Base-by-base conservation (phyloP, 2,329 filamentous ascomycete species). In the Aspergillus quadricinctus region DNA sequence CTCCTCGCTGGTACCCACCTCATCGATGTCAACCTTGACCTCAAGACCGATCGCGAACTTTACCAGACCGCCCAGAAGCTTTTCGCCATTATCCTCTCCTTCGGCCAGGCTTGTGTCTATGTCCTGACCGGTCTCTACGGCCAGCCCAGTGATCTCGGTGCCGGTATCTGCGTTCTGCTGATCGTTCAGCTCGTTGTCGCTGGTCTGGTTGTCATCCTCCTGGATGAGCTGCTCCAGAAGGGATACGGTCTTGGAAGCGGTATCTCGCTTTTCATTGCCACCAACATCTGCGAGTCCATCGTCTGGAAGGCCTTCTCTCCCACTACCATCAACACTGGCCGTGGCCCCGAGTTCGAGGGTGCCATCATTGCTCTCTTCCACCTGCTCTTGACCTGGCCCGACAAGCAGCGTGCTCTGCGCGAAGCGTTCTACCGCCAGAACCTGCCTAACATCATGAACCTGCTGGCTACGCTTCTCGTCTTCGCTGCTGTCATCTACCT, bases 31-130 rank as follows among this genome's bases (percentile, higher is more conserved):
- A 97, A 99, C 86, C 90, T 99, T 71, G 94, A 99, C 84, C 88
- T 97, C 78, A 99, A 99, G 85, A 94, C 93, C 77, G 94, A 99
- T 80, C 94, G 94, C 79, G 94, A 99, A 83, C 88, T 99, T 64
- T 99, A 99, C 86, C 94, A 99, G 83, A 99, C 93, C 63, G 94
- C 95, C 55, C 94, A 99, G 85, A 99, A 99, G 83, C 89, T 96
- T 64, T 93, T 96, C 71, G 94, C 94, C 67, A 96, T 99, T 73
- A 95, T 99, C 75, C 85, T 99, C 67, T 96, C 93, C 63, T 94
- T 96, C 78, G 94, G 94, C 68, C 96, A 96, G 76, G 93, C 92
- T 72, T 96, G 92, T 69, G 94, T 99, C 70, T 97, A 95, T 79
- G 94, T 99, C 75, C 90, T 99, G 79, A 97, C 92, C 69, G 92